Base-by-base conservation (phyloP, 2,329 filamentous ascomycete species). In the Aspergillus arachidicola region DNA sequence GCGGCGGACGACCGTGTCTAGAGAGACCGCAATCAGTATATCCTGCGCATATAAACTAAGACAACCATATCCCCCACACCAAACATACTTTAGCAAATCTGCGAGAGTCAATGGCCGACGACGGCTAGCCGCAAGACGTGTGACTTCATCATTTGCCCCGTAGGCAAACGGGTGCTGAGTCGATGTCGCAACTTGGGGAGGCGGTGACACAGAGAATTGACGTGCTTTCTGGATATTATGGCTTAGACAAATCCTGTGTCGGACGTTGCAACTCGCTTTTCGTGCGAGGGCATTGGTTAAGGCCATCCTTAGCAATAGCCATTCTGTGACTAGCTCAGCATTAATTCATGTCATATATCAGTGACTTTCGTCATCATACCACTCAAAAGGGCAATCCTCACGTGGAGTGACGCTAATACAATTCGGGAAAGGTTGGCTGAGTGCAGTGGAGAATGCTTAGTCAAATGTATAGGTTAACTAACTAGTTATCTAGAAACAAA, bases 41-140 rank as follows among this genome's bases (percentile, higher is more conserved):
- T 26, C 10, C 34, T n/a, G 19, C 12, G 23, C 21, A 55, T 9
- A 36, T 10, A 34, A 36, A 9, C 6, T 11, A n/a, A 23, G 9
- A 4, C 28, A 32, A 16, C n/a, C 12, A n/a, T 32, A 36, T 23
- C 3, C 21, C 12, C 6, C 55, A 46, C 43, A 11, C 38, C 10
- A 26, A 32, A 64, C 83, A 70, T 84, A 96, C 91, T 90, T 94
- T 71, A 97, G 91, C 6, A 99, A 84, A 74, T 98, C 95, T 62
- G 90, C 89, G 38, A 99, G 86, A 30, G 92, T 95, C 73, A 98
- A 82, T 12, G 90, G 87, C 73, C 96, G 91, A 58, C 96, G 86
- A 41, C 90, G 89, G 73, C 91, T 89, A 62, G 88, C 88, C 36
- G 94, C 92, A 54, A 98, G 86, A 48, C 86, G 87, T 53, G 89